Percentiles rank a stretch among this genome's conserved stretches.
These are phyloP conservation scores for Ambrosia artemisiifolia DNA, from an alignment of 129 eudicot genomes.

Conservation along the genomic window DNA sequence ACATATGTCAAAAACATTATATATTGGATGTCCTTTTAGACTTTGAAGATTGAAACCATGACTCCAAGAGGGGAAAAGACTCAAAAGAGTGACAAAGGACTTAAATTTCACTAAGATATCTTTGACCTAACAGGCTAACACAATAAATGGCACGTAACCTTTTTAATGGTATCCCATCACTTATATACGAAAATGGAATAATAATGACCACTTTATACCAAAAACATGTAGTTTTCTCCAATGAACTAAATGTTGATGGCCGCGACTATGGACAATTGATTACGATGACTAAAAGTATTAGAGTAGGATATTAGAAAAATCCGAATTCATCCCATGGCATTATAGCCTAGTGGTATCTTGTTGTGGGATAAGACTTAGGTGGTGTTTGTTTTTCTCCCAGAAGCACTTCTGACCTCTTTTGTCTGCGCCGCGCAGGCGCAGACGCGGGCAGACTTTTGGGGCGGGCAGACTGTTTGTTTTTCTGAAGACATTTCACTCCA, in stretches of 20 bases:
- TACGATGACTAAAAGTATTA: not conserved
- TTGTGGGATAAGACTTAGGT: too few relatives aligned
- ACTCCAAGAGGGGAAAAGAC: not conserved
- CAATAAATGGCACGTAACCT: not conserved
- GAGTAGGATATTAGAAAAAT: too few relatives aligned
- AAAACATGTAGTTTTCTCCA: not conserved
- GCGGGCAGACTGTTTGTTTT: too few relatives aligned
- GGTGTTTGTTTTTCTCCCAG: too few relatives aligned
- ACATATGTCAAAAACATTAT: too few relatives aligned
- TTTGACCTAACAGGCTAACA: not conserved
- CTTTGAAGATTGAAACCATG: not conserved
- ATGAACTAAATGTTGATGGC: not conserved
- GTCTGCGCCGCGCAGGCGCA: too few relatives aligned
- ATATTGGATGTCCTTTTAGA: not conserved
- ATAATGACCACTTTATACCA: not conserved
- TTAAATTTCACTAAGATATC: not conserved
- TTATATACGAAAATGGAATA: not conserved
- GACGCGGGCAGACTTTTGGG: too few relatives aligned
- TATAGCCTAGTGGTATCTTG: too few relatives aligned
- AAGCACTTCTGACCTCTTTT: too few relatives aligned
- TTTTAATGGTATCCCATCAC: not conserved
- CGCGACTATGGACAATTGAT: not conserved
- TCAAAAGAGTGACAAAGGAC: not conserved
- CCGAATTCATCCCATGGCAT: too few relatives aligned
- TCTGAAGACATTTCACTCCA: too few relatives aligned